phyloP scores from a whole-genome alignment of 148 eudicot genomes.

The Mesembryanthemum crystallinum region DNA sequence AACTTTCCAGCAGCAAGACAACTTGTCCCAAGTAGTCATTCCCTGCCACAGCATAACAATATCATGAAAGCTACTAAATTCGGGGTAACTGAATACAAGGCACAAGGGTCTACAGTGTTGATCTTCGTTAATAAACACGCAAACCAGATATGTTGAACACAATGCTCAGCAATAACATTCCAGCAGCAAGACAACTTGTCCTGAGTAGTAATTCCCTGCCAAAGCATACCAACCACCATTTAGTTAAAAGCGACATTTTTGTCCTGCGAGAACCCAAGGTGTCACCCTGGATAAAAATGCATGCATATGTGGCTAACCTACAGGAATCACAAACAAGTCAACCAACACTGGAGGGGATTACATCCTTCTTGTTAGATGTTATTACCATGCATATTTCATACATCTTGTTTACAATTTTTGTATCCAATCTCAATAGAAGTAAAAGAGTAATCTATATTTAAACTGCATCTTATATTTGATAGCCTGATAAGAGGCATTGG shows the following conservation, averaged over 20 bases:
- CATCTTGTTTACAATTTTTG: no score
- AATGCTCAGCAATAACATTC: background rate
- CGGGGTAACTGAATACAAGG: background rate
- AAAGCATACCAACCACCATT: background rate
- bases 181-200: constrained; percentile 2
- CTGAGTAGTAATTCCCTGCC: constrained; percentile 5
- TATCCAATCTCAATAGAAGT: no score
- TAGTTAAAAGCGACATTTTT: no score
- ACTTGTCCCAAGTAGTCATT: no score
- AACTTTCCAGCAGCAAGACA: no score
- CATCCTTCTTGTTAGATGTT: no score
- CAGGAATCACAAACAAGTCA: background rate
- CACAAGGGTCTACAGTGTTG: background rate
- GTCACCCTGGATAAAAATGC: background rate
- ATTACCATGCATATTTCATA: no score
- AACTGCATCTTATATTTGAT: background rate
- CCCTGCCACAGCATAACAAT: background rate
- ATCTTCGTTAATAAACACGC: background rate
- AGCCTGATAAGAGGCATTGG: background rate
- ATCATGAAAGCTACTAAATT: background rate
- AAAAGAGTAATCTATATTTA: no score
- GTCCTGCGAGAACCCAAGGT: background rate
- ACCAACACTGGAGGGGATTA: no score
- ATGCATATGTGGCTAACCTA: background rate
- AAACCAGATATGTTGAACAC: background rate